These are phyloP conservation scores for Poronia punctata DNA, from an alignment of 495 filamentous ascomycete genomes.

Conservation along the genomic window DNA sequence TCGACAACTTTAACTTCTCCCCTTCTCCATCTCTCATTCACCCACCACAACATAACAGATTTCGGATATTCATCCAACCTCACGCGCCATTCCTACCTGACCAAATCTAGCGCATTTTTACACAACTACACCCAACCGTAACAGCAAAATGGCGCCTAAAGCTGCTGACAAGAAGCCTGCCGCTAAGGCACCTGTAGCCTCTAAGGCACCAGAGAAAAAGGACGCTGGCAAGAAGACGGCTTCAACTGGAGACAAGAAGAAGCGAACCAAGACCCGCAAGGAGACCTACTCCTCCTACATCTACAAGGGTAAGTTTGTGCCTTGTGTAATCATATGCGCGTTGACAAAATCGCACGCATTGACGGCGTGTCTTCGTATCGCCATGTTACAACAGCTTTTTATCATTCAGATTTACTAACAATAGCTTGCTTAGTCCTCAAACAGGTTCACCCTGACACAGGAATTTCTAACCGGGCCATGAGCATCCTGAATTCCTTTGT, in stretches of 20 bases:
- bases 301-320: slow-evolving; percentile 98
- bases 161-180: slow-evolving; percentile 97
- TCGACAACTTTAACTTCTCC: slow-evolving; percentile 38
- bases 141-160: slow-evolving; percentile 84
- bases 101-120: too few species aligned
- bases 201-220: slow-evolving; percentile 86
- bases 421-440: slow-evolving; percentile 69
- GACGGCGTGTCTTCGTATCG: too few species aligned
- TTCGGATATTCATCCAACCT: slow-evolving; percentile 21
- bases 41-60: slow-evolving; percentile 23
- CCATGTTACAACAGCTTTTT: too few species aligned
- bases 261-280: slow-evolving; percentile 99
- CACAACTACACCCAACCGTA: slow-evolving; percentile 10
- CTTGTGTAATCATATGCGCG: too few species aligned
- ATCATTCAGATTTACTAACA: slow-evolving; percentile 17
- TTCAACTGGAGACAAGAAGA: slow-evolving; percentile 96
- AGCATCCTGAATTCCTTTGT: slow-evolving; percentile 99
- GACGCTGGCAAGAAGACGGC: slow-evolving; percentile 99
- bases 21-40: slow-evolving; percentile 35
- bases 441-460: slow-evolving; percentile 99
- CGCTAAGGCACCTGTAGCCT: slow-evolving; percentile 89
- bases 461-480: slow-evolving; percentile 99
- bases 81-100: slow-evolving; percentile 23
- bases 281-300: slow-evolving; percentile 99
- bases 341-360: too few species aligned